Evolutionary conservation across 2,329 filamentous ascomycete species (phyloP).

Genomic region (Cercospora nicotianae): DNA sequence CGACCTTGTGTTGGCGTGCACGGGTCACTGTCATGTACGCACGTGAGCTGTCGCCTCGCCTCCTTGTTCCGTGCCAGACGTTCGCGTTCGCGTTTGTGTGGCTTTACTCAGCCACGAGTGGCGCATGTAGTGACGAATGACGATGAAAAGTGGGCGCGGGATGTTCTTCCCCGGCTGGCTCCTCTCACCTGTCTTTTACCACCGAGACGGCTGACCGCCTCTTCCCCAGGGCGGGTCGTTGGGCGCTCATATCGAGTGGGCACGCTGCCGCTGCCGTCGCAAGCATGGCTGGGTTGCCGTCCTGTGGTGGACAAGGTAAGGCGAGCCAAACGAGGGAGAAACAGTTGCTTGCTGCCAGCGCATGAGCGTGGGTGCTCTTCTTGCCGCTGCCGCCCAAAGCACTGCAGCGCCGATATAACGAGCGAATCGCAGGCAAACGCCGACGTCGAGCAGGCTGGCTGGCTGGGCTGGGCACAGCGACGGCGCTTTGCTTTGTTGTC

Average conservation of each 20-base stretch:
- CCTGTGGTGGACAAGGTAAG: not conserved
- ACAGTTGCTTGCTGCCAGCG: not conserved
- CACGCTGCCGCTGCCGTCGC: not conserved
- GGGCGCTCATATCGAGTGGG: not conserved
- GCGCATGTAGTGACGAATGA: not conserved
- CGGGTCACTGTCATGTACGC: not conserved
- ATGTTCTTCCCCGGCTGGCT: not conserved
- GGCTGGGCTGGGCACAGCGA: not conserved
- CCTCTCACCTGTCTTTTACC: not conserved
- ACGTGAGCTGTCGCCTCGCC: not conserved
- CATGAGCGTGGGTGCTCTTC: not conserved
- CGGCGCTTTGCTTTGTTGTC: slow-evolving; percentile 3
- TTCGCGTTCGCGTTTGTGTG: not conserved
- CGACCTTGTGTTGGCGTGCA: not conserved
- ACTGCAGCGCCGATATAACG: slow-evolving; percentile 1
- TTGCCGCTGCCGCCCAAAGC: not conserved
- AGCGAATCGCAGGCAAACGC: slow-evolving; percentile 6
- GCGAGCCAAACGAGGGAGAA: not conserved
- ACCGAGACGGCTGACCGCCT: not conserved
- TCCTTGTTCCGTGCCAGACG: not conserved
- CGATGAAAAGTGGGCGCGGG: not conserved
- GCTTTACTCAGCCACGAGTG: not conserved
- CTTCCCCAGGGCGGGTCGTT: not conserved
- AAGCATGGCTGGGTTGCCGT: not conserved
- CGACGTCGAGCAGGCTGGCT: not conserved